Conservation (phyloP, 179 eudicot genomes). For the Beta lomatogona region DNA sequence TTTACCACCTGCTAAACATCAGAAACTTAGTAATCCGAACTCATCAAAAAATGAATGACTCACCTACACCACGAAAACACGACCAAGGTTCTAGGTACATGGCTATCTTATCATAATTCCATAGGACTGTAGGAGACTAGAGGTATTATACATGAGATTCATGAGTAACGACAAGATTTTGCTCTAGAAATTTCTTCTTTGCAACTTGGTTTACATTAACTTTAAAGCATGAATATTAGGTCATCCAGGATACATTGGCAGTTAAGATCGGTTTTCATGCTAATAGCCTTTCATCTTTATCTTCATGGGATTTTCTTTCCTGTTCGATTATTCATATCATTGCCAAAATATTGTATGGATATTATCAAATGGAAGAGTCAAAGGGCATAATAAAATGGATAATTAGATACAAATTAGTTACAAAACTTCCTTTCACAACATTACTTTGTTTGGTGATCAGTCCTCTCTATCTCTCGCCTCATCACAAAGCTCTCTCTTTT, state of each 20-base stretch:
- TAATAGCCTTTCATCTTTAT: background rate
- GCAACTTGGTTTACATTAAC: too few species aligned
- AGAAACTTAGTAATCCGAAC: background rate
- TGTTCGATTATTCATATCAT: background rate
- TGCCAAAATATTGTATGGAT: background rate
- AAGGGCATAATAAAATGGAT: background rate
- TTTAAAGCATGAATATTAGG: too few species aligned
- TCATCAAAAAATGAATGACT: too few species aligned
- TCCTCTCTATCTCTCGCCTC: too few species aligned
- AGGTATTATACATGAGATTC: background rate
- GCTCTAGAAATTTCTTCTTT: background rate
- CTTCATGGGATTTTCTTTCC: background rate
- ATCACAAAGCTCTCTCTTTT: too few species aligned
- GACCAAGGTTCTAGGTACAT: background rate
- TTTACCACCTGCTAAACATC: conserved; percentile 4
- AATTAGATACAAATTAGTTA: background rate
- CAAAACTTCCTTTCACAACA: too few species aligned
- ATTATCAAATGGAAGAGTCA: too few species aligned
- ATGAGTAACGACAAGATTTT: background rate
- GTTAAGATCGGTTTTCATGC: background rate
- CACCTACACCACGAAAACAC: background rate
- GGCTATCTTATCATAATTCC: background rate
- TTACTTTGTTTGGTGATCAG: too few species aligned
- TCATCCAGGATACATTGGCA: background rate
- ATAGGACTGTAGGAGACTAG: too few species aligned